Conservation (phyloP, 2,329 filamentous ascomycete species). For the Coniella lustricola region DNA sequence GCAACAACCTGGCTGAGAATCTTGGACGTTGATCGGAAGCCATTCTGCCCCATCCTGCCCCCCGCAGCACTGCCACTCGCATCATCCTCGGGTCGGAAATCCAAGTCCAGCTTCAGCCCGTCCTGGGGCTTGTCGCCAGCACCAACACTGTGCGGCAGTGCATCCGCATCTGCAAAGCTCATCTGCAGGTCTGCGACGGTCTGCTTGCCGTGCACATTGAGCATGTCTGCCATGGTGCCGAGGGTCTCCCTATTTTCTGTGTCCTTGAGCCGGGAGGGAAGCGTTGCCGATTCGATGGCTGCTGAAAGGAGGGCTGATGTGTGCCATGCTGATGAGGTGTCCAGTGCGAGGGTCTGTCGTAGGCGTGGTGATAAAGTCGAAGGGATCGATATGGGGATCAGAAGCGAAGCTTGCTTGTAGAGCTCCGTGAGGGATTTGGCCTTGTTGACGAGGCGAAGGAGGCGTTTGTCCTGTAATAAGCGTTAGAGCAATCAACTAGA, state of each 20-base stretch:
- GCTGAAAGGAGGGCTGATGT: constrained; percentile 68
- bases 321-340: constrained; percentile 68
- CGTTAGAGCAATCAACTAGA: too few relatives aligned
- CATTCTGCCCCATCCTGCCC: constrained; percentile 16
- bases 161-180: constrained; percentile 40
- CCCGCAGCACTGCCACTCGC: constrained; percentile 20
- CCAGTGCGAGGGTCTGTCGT: constrained; percentile 47
- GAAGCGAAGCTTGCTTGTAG: constrained; percentile 64
- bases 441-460: constrained; percentile 63
- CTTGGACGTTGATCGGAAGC: constrained; percentile 18
- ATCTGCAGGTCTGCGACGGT: constrained; percentile 70
- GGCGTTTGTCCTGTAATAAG: constrained; percentile 48
- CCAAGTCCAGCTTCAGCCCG: constrained; percentile 30
- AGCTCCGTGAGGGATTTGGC: constrained; percentile 65
- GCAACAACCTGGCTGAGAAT: constrained; percentile 38
- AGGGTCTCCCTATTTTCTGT: constrained; percentile 43
- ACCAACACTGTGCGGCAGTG: constrained; percentile 22
- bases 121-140: constrained; percentile 19
- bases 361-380: constrained; percentile 40
- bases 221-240: constrained; percentile 54
- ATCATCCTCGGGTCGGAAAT: constrained; percentile 34
- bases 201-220: constrained; percentile 73
- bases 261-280: constrained; percentile 64
- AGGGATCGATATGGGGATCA: constrained; percentile 66
- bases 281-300: constrained; percentile 69